phyloP scores from a whole-genome alignment of 2,329 filamentous ascomycete genomes.

The Aurifilum marmelostoma region DNA sequence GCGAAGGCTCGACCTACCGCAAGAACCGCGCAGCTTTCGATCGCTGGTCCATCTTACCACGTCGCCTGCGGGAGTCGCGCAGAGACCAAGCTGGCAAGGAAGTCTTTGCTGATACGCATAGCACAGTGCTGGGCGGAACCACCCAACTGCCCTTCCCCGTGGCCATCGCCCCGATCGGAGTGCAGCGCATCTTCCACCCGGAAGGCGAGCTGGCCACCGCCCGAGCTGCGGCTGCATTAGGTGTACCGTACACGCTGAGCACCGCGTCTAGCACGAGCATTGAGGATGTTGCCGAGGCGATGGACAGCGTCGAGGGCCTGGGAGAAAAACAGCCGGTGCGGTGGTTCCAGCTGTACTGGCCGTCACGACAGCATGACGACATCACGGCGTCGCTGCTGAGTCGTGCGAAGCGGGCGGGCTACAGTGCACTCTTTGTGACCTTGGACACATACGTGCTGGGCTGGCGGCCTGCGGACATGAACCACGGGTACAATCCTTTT shows the following conservation, averaged over 20 bases:
- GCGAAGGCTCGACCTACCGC: constrained; percentile 23
- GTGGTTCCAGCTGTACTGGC: constrained; percentile 63
- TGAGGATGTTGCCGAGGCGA: constrained; percentile 50
- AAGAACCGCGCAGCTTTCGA: constrained; percentile 28
- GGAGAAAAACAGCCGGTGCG: constrained; percentile 32
- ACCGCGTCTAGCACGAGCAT: constrained; percentile 62
- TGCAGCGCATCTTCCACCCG: constrained; percentile 65
- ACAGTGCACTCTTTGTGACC: constrained; percentile 60
- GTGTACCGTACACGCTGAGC: constrained; percentile 63
- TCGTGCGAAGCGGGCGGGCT: constrained; percentile 49
- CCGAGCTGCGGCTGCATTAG: constrained; percentile 51
- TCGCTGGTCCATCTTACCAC: constrained; percentile 26
- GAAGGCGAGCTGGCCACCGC: constrained; percentile 66
- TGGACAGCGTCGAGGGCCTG: constrained; percentile 32
- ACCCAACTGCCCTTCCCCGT: constrained; percentile 56
- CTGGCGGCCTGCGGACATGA: constrained; percentile 51
- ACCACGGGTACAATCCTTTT: constrained; percentile 26
- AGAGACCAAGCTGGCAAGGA: constrained; percentile 8
- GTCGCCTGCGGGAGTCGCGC: constrained; percentile 20
- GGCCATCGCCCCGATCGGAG: constrained; percentile 66
- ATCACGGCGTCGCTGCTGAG: constrained; percentile 55
- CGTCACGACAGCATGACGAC: constrained; percentile 56
- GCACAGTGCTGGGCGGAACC: constrained; percentile 56
- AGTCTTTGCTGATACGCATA: constrained; percentile 39
- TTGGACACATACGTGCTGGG: constrained; percentile 61